phyloP scores from a whole-genome alignment of 2,329 filamentous ascomycete genomes.

The Arachnopeziza araneosa region DNA sequence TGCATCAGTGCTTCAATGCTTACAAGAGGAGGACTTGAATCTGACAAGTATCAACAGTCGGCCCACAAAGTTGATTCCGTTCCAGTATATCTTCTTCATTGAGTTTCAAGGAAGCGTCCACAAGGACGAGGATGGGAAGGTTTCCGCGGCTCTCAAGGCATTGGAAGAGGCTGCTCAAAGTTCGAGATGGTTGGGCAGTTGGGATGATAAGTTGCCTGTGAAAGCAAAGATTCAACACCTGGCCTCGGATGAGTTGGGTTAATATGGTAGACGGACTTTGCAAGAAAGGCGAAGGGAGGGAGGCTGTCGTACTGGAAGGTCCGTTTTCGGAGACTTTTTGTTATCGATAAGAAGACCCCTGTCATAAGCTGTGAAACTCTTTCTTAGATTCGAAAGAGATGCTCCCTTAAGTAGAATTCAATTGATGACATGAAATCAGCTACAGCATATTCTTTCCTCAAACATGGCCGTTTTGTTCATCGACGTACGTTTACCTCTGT shows the following conservation, averaged over 20 bases:
- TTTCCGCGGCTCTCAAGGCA: conserved; percentile 54
- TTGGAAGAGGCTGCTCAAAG: conserved; percentile 52
- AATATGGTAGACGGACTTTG: neutral
- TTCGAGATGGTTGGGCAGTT: conserved; percentile 67
- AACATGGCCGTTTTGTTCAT: neutral
- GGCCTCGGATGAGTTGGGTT: neutral
- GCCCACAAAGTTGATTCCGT: conserved; percentile 67
- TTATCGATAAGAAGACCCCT: conserved; percentile 18
- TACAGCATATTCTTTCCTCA: neutral
- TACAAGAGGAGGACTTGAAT: conserved; percentile 68
- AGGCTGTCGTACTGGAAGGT: neutral
- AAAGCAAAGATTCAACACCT: neutral
- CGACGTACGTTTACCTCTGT: neutral
- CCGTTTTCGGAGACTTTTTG: neutral
- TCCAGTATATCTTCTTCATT: conserved; percentile 93
- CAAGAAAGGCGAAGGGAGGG: neutral
- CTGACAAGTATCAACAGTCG: conserved; percentile 86
- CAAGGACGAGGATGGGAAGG: conserved; percentile 48
- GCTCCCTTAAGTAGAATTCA: neutral
- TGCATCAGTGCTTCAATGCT: conserved; percentile 73
- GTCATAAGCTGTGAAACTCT: neutral
- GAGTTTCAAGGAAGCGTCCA: conserved; percentile 68
- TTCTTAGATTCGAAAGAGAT: neutral
- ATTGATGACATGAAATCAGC: conserved; percentile 8
- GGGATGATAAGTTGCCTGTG: conserved; percentile 36